Evolutionary conservation across 306 rosid genomes (phyloP).

Genomic region (Echinosophora koreensis): DNA sequence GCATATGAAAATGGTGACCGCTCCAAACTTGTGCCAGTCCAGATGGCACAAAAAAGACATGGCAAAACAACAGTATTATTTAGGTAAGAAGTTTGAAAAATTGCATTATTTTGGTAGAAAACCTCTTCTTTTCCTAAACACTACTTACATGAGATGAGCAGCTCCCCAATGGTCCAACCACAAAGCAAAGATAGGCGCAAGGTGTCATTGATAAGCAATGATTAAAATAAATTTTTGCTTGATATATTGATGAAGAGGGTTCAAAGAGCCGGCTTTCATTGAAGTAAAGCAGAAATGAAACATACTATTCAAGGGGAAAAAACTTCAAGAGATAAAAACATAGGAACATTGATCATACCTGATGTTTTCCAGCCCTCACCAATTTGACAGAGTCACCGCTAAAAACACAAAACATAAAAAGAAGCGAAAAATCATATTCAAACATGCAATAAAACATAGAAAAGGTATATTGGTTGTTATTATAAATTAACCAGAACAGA

Average conservation of each 20-base stretch:
- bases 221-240: slow-evolving; percentile 21
- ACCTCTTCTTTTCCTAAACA: neutral
- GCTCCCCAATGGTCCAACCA: neutral
- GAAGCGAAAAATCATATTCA: slow-evolving; percentile 25
- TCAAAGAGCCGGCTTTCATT: slow-evolving; percentile 6
- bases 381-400: slow-evolving; percentile 88
- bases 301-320: slow-evolving; percentile 24
- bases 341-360: slow-evolving; percentile 56
- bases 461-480: neutral
- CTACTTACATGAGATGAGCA: slow-evolving; percentile 24
- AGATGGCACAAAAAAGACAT: neutral
- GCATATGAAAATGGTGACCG: neutral
- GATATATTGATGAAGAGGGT: neutral
- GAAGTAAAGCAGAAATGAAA: neutral
- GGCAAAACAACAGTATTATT: neutral
- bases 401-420: slow-evolving; percentile 39
- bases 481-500: neutral
- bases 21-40: neutral
- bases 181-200: neutral
- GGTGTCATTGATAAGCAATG: slow-evolving; percentile 10
- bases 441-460: slow-evolving; percentile 1
- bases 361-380: slow-evolving; percentile 95
- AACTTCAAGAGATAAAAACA: slow-evolving; percentile 5
- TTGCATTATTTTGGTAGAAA: neutral
- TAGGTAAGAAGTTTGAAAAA: neutral